These are phyloP conservation scores for Mycena galericulata DNA, from an alignment of 768 basidiomycete species.

Conservation along the genomic window DNA sequence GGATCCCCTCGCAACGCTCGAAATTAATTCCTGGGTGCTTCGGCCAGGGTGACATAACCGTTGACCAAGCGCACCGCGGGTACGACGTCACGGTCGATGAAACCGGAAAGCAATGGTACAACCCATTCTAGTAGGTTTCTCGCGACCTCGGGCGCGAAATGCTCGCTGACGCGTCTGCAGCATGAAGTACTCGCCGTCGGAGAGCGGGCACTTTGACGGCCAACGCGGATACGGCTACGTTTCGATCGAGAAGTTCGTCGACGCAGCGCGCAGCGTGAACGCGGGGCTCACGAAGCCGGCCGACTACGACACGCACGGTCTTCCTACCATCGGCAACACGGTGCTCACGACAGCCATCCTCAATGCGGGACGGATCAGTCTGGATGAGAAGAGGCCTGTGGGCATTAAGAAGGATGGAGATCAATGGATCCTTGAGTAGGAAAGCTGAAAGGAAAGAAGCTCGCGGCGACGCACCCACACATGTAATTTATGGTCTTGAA, in stretches of 20 bases:
- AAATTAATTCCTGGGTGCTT: constrained; percentile 22
- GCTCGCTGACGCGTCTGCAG: constrained; percentile 49
- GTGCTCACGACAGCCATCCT: constrained; percentile 90
- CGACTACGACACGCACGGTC: constrained; percentile 82
- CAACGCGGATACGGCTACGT: constrained; percentile 94
- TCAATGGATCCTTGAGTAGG: constrained; percentile 77
- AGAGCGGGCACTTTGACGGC: constrained; percentile 93
- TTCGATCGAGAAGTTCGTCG: constrained; percentile 93
- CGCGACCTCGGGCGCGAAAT: constrained; percentile 27
- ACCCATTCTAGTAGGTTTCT: constrained; percentile 87
- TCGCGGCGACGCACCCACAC: constrained; percentile 15
- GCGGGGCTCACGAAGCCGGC: constrained; percentile 71
- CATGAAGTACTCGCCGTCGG: constrained; percentile 96
- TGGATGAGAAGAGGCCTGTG: constrained; percentile 91
- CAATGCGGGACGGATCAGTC: constrained; percentile 88
- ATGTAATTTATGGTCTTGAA: constrained; percentile 21
- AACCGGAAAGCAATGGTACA: constrained; percentile 86
- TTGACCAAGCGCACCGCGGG: constrained; percentile 95
- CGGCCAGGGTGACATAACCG: constrained; percentile 85
- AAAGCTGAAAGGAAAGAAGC: constrained; percentile 35
- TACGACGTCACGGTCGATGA: constrained; percentile 92
- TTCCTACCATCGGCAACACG: constrained; percentile 92
- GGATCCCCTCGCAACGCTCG: constrained; percentile 16
- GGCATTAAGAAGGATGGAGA: constrained; percentile 75
- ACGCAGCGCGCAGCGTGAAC: constrained; percentile 84